phyloP scores from a whole-genome alignment of 495 filamentous ascomycete species.

The Usnea hakonensis region DNA sequence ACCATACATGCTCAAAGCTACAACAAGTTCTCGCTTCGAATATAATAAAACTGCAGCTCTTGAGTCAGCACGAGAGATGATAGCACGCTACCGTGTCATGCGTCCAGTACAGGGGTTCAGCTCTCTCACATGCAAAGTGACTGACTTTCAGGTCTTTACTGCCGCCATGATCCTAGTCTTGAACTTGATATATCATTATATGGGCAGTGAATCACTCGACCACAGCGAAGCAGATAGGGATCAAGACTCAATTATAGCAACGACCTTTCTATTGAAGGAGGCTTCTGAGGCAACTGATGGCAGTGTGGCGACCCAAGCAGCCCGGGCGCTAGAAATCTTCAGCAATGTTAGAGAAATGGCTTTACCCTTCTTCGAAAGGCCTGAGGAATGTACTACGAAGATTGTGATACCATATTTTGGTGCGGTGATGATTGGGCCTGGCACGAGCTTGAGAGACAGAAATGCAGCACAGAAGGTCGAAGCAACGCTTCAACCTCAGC shows the following conservation, averaged over 20 bases:
- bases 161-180: slow-evolving; percentile 43
- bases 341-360: slow-evolving; percentile 10
- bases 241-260: slow-evolving; percentile 37
- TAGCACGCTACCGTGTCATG: slow-evolving; percentile 38
- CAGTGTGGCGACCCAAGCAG: slow-evolving; percentile 42
- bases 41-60: slow-evolving; percentile 38
- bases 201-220: slow-evolving; percentile 16
- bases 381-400: slow-evolving; percentile 23
- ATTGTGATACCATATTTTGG: slow-evolving; percentile 43
- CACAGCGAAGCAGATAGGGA: slow-evolving; percentile 36
- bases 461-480: slow-evolving; percentile 8
- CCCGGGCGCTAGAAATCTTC: slow-evolving; percentile 38
- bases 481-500: not conserved
- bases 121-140: slow-evolving; percentile 43
- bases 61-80: slow-evolving; percentile 40
- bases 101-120: slow-evolving; percentile 29
- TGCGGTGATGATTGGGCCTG: slow-evolving; percentile 32
- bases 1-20: slow-evolving; percentile 47
- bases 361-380: not conserved
- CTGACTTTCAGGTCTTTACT: slow-evolving; percentile 50
- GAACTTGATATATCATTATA: slow-evolving; percentile 33
- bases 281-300: slow-evolving; percentile 37
- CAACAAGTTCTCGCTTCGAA: slow-evolving; percentile 34
- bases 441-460: slow-evolving; percentile 24
- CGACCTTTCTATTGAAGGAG: slow-evolving; percentile 35